Percentiles rank a stretch among this genome's conserved stretches.
Conservation (phyloP, 768 basidiomycete genomes). For the Peribolospora kevripleyi region DNA sequence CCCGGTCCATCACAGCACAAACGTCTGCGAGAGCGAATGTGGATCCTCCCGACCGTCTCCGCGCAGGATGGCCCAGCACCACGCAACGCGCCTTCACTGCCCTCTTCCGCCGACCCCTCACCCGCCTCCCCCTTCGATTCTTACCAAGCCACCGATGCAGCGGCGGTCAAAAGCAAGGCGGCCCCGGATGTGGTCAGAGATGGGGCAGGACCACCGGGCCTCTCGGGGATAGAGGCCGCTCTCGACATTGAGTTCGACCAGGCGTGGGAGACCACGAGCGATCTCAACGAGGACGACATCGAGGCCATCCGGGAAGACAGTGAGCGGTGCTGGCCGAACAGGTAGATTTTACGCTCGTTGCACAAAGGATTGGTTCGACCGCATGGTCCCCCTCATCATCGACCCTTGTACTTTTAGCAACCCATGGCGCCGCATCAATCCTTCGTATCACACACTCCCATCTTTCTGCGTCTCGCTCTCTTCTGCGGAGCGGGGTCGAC, state of each 20-base stretch:
- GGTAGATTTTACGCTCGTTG: no score
- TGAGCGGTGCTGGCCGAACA: not conserved
- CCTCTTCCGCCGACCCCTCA: constrained; percentile 12
- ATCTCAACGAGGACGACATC: not conserved
- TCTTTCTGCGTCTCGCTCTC: no score
- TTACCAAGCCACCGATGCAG: no score
- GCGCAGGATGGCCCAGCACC: constrained; percentile 1
- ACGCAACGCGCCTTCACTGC: constrained; percentile 3
- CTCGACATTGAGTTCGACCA: not conserved
- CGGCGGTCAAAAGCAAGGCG: no score
- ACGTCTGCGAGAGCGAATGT: constrained; percentile 23
- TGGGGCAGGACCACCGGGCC: no score
- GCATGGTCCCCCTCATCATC: no score
- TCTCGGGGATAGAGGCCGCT: not conserved
- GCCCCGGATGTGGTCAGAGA: no score
- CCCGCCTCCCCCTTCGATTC: constrained; percentile 17
- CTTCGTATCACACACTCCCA: no score
- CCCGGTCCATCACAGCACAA: constrained; percentile 19
- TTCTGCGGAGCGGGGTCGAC: no score
- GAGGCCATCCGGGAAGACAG: not conserved
- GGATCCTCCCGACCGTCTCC: constrained; percentile 17
- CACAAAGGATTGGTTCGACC: no score
- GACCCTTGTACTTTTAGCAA: no score
- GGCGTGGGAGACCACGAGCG: not conserved
- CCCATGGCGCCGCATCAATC: no score